phyloP scores from a whole-genome alignment of 228 moss, liverwort and hornwort genomes.

The Sphagnum magellanicum region DNA sequence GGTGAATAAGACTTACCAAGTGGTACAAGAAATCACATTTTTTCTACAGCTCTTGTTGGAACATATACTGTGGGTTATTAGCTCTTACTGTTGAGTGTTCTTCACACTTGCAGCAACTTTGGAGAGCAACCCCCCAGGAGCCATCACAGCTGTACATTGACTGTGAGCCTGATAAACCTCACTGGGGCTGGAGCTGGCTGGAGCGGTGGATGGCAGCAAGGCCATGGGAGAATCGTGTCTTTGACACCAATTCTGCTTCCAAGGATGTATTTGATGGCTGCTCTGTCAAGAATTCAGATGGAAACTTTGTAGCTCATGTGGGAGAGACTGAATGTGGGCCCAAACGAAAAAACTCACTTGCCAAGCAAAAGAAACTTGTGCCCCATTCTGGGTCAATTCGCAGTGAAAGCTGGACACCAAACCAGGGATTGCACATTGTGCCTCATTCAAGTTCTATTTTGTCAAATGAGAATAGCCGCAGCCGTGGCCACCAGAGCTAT shows the following conservation, averaged over 20 bases:
- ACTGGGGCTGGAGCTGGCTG: slow-evolving; percentile 99
- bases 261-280: slow-evolving; percentile 78
- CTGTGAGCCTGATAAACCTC: slow-evolving; percentile 97
- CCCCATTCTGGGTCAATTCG: slow-evolving; percentile 17
- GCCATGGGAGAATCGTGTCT: slow-evolving; percentile 95
- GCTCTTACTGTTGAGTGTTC: too few relatives aligned
- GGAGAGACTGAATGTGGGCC: slow-evolving; percentile 54
- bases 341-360: slow-evolving; percentile 24
- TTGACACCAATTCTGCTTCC: slow-evolving; percentile 63
- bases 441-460: slow-evolving; percentile 30
- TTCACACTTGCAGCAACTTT: slow-evolving; percentile 39
- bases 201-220: slow-evolving; percentile 99
- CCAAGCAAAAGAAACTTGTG: slow-evolving; percentile 15
- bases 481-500: slow-evolving; percentile 24
- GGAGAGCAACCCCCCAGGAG: slow-evolving; percentile 68
- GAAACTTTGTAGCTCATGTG: slow-evolving; percentile 28
- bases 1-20: too few relatives aligned
- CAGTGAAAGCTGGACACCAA: slow-evolving; percentile 28
- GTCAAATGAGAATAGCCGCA: slow-evolving; percentile 23
- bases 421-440: slow-evolving; percentile 16
- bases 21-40: too few relatives aligned
- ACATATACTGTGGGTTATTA: too few relatives aligned
- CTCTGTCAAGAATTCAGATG: slow-evolving; percentile 71
- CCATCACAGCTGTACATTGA: slow-evolving; percentile 90
- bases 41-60: too few relatives aligned